Conservation (phyloP, 1,139 yeast genomes). For the Meyerozyma guilliermondii region DNA sequence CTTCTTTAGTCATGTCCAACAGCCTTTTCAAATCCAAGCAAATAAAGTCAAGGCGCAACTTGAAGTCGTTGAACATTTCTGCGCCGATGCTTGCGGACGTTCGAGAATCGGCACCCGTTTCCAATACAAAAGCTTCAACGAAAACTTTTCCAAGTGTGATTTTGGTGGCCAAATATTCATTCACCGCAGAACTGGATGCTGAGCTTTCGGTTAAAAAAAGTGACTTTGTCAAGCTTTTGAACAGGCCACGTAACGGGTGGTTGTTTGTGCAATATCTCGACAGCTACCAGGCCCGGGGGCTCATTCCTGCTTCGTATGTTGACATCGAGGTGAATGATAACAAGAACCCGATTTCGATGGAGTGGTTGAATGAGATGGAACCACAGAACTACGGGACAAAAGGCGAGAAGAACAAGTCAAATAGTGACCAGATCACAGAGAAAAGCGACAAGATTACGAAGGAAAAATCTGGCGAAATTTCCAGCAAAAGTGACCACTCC, state of each 20-base stretch:
- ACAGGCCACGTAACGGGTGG: constrained; percentile 24
- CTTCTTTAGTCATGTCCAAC: constrained; percentile 18
- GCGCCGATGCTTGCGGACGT: constrained; percentile 16
- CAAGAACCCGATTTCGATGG: constrained; percentile 14
- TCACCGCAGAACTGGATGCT: constrained; percentile 12
- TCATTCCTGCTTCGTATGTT: constrained; percentile 20
- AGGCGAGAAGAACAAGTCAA: not conserved
- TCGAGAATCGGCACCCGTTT: not conserved
- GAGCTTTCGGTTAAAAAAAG: constrained; percentile 15
- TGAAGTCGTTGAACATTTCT: constrained; percentile 26
- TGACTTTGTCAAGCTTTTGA: constrained; percentile 17
- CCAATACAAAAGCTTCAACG: not conserved
- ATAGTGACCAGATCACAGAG: constrained; percentile 1
- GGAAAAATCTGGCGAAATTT: no score
- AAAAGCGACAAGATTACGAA: not conserved
- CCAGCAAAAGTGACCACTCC: not conserved
- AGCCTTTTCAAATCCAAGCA: constrained; percentile 27
- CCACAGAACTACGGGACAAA: not conserved
- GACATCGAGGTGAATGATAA: constrained; percentile 19
- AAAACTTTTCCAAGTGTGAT: constrained; percentile 11
- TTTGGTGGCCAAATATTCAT: constrained; percentile 13
- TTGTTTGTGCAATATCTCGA: constrained; percentile 19
- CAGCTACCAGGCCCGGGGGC: constrained; percentile 13
- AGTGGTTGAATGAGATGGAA: constrained; percentile 13
- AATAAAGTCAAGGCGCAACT: constrained; percentile 21